Conservation (phyloP, 2,329 filamentous ascomycete genomes). For the Colletotrichum horii region DNA sequence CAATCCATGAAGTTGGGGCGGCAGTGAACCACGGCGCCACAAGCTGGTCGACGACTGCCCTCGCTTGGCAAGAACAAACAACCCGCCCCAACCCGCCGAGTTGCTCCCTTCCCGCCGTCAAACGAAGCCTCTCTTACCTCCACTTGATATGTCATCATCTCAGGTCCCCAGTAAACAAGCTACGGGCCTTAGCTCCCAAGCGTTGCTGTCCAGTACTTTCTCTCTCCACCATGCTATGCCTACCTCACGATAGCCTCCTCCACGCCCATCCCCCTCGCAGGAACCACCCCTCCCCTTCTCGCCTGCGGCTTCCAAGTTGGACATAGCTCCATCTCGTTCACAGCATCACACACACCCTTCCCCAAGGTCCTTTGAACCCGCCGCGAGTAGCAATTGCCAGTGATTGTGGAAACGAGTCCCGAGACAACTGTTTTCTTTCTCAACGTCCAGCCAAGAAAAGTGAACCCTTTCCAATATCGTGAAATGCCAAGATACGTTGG, state of each 20-base stretch:
- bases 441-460: conserved; percentile 6
- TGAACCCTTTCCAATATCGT: not conserved
- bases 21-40: conserved; percentile 13
- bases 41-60: not conserved
- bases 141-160: not conserved
- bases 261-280: not conserved
- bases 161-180: not conserved
- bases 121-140: not conserved
- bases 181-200: not conserved
- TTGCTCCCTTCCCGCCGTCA: not conserved
- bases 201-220: not conserved
- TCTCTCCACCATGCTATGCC: not conserved
- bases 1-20: not conserved
- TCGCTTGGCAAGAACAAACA: not conserved
- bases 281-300: not conserved
- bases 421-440: conserved; percentile 8
- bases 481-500: not conserved
- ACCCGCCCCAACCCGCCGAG: not conserved
- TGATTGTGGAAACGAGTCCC: not conserved
- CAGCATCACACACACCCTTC: not conserved
- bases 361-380: not conserved
- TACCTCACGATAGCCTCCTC: not conserved
- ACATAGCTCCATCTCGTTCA: conserved; percentile 2
- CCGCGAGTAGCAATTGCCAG: not conserved
- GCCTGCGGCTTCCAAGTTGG: conserved; percentile 6